Evolutionary conservation across 192 early-diverging fungal species (phyloP), one percentile per base, ranked within the genome.

Genomic region (Rhizophlyctis rosea): DNA sequence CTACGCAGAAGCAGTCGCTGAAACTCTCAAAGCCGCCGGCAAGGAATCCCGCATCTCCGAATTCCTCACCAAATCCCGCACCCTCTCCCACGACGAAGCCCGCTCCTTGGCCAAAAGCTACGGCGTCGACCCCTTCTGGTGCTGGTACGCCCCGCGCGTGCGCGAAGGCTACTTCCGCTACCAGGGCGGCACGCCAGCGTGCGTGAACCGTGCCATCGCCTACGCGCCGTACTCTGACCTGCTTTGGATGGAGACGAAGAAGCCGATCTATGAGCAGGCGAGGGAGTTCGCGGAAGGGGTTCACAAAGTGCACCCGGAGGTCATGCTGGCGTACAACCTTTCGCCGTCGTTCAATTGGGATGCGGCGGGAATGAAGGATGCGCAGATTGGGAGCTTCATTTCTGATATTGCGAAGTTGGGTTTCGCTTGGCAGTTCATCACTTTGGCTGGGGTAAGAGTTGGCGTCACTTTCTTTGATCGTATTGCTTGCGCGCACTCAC

Each of bases 261-360:
- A 87, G 69, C 96, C 96, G 30, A 95, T 96, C 62, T 81, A 88
- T 61, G 66, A 81, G 50, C 96, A 98, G 77, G 94, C 96, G 61
- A 83, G 88, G 68, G 85, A 95, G 79, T 98, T 98, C 74, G 59
- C 94, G 35, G 64, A 79, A 27, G 93, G 92, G 58, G 94, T 98
- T 16, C 84, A 82, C 58, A 75, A 82, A 59, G 84, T 81, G 33
- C 81, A 87, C 67, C 94, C 96, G 36, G 73, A 91, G 34, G 78
- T 86, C 57, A 88, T 91, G 87, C 85, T 98, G 31, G 90, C 93
- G 23, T 98, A 98, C 84, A 98, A 98, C 83, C 72, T 98, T 54
- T 92, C 89, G 35, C 96, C 96, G 25, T 94, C 91, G 28, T 98
- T 96, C 86, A 98, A 98, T 87, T 98, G 94, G 93, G 91, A 94